Conservation (phyloP, 208 protist genomes). For the Naegleria lovaniensis region DNA sequence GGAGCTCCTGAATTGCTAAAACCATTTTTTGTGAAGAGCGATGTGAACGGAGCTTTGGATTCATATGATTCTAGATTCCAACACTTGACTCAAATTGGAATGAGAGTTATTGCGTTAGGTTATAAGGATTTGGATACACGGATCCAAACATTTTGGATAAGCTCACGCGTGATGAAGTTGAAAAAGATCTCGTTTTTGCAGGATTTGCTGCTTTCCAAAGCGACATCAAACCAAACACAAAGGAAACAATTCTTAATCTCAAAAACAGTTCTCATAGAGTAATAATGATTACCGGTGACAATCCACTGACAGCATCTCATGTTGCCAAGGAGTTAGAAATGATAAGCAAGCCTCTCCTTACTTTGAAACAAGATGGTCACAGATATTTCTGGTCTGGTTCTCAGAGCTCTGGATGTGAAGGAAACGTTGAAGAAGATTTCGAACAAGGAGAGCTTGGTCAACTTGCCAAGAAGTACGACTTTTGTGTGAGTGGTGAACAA, state of each 20-base stretch:
- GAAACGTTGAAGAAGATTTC: not conserved
- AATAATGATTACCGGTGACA: constrained; percentile 97
- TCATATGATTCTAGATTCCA: constrained; percentile 70
- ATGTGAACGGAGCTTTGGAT: constrained; percentile 49
- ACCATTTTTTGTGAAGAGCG: not conserved
- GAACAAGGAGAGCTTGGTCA: not conserved
- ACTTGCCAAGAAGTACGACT: not conserved
- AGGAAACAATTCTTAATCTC: constrained; percentile 36
- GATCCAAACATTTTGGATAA: constrained; percentile 8
- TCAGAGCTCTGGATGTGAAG: not conserved
- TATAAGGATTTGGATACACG: constrained; percentile 58
- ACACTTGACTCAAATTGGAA: constrained; percentile 73
- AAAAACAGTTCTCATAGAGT: constrained; percentile 68
- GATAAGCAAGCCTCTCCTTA: not conserved
- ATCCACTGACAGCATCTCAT: constrained; percentile 88
- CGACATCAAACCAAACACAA: constrained; percentile 49
- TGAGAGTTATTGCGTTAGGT: constrained; percentile 91
- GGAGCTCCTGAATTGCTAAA: constrained; percentile 33
- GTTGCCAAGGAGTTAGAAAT: constrained; percentile 82
- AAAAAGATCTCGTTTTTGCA: constrained; percentile 63
- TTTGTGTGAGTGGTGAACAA: constrained; percentile 11
- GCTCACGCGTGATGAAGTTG: constrained; percentile 44
- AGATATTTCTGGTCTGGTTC: not conserved
- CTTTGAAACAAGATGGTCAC: not conserved
- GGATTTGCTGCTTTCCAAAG: constrained; percentile 69